Percentiles rank a stretch among this genome's conserved stretches.
Evolutionary conservation across 352 stramenopile species (phyloP).

Genomic region (Phytophthora sp.): DNA sequence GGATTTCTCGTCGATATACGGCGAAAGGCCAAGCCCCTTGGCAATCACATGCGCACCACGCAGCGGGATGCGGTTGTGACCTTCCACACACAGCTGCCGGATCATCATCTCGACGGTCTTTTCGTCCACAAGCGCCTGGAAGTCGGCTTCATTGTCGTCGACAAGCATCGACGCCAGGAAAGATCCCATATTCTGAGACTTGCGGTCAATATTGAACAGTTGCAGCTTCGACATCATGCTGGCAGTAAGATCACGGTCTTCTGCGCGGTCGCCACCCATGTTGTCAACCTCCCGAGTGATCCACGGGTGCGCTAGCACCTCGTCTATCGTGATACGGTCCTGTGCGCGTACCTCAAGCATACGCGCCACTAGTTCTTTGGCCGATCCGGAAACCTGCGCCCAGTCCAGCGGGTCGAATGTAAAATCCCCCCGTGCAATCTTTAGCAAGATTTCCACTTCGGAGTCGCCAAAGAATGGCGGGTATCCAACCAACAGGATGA

Average conservation of each 20-base stretch:
- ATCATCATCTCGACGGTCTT: conserved; percentile 73
- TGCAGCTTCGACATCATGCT: conserved; percentile 64
- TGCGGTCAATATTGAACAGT: conserved; percentile 82
- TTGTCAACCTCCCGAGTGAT: conserved; percentile 38
- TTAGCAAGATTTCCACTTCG: conserved; percentile 79
- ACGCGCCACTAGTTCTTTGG: conserved; percentile 70
- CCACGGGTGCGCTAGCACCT: conserved; percentile 72
- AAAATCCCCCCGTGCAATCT: conserved; percentile 77
- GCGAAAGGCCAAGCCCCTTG: conserved; percentile 61
- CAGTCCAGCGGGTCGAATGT: conserved; percentile 73
- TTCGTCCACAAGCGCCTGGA: conserved; percentile 56
- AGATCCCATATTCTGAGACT: conserved; percentile 77
- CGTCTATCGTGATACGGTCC: conserved; percentile 75
- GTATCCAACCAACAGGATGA: conserved; percentile 81
- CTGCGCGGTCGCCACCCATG: background rate
- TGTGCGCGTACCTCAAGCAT: conserved; percentile 81
- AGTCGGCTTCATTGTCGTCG: conserved; percentile 64
- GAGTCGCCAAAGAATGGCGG: conserved; percentile 77
- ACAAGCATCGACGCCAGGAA: conserved; percentile 66
- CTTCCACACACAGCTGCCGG: conserved; percentile 61
- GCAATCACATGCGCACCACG: conserved; percentile 58
- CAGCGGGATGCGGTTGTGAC: conserved; percentile 51
- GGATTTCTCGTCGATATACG: conserved; percentile 63
- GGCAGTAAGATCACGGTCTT: conserved; percentile 41
- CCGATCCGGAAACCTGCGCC: conserved; percentile 55